Base-by-base conservation (phyloP, 140 eudicot genomes). In the Erigeron philadelphicus region DNA sequence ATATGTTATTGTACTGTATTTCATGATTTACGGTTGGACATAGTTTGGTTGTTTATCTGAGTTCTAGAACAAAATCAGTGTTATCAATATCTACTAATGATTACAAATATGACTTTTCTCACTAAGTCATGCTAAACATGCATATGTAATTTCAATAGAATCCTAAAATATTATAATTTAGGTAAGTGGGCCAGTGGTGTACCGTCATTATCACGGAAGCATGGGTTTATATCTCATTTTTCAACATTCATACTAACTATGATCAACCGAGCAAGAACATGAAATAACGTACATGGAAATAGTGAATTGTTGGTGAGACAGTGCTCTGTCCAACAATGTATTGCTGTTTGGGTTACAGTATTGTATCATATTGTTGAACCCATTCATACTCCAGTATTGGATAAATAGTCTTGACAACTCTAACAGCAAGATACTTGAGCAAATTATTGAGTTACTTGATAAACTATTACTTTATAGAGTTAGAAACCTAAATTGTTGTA, bases 391-490 rank as follows among this genome's bases (percentile, higher is more conserved):
- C 8, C 11, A 44, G 45, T 45, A 45, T 41, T 19, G 19, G 13
- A 45, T 46, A 7, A 45, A 64, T 61, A 43, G 4, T 25, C 12
- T 61, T 61, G 54, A 17, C 69, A 10, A 53, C 69, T 35, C 35
- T 31, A 16, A 17, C 69, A 10, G 69, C 69, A 64, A 64, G 54
- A 64, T 64, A 11, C 42, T 64, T n/a, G 42, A 45, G 54, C 11
- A 25, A 11, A 63, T 3, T 6, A 41, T 23, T 16, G 12, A n/a
- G 3, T 40, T 63, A 62, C 68, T 64, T 9, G 6, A 64, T 17
- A 64, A 9, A 9, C 0, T 64, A 4, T 64, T 31, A 31, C 38
- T 31, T 4, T 16, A 43, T 64, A 64, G 15, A 43, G 9, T 44
- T 43, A 19, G 55, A 16, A 43, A 18, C 69, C 31, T 43, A 17